Base-by-base conservation (phyloP, 139 green algal genomes). In the Coccomyxa sp. region DNA sequence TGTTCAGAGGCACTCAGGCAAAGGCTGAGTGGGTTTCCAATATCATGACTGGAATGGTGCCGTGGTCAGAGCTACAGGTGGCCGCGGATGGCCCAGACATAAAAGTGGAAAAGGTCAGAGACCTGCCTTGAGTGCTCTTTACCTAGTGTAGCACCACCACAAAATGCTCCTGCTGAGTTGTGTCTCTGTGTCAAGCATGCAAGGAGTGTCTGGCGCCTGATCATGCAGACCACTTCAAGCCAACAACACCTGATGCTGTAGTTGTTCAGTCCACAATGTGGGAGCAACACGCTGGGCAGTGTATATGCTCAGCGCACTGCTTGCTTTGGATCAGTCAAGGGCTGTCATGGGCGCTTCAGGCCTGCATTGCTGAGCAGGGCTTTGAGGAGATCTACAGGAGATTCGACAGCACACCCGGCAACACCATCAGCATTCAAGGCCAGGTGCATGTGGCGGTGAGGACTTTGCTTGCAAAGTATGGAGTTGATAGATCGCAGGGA, bases 381-480 rank as follows among this genome's bases (percentile, higher is more conserved):
- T 74, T 74, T 33, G 31, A 74, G 31, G 8, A 24, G 31, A 74
- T 74, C 31, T 74, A 74, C 68, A 27, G 68, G 16, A 27, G 8
- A 8, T 74, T 74, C 22, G 22, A 8, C 8, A 7, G 9, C 31
- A 74, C 68, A 7, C 31, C 68, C 31, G 68, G 68, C 68, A 74
- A 74, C 68, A 74, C 68, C 16, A 27, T 74, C 68, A 74, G 68
- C 68, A 27, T 74, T n/a, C 68, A 74, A 33, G 68, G 68, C 31
- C 68, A 74, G 22, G 68, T 74, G 68, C 68, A 74, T 22, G 68
- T 74, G 68, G 68, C 68, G 68, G 68, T 74, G 68, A n/a, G 68
- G 31, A 74, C 39, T n/a, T 33, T 74, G 68, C 68, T 74, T 7
- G 68, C 31, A 33, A 22, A 24, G 9, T 74, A 41, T 74, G 68